phyloP scores from a whole-genome alignment of 306 rosid genomes.

The Lotus japonicus region DNA sequence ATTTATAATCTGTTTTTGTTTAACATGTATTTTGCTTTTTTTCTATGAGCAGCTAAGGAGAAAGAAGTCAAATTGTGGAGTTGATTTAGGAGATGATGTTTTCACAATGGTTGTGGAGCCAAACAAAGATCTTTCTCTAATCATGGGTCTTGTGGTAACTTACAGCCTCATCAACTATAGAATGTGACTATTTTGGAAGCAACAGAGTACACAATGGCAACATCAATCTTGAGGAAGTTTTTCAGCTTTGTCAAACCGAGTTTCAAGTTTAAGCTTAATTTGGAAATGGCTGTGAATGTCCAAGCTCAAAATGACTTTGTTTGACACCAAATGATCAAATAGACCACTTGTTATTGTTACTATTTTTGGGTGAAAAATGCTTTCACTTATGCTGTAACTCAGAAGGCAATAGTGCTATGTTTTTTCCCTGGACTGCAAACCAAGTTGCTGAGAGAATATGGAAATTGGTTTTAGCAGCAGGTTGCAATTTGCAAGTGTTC shows the following conservation, averaged over 20 bases:
- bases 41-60: conserved; percentile 43
- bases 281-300: conserved; percentile 1
- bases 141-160: conserved; percentile 66
- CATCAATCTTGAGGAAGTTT: conserved; percentile 1
- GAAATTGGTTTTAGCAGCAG: not conserved
- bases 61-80: conserved; percentile 54
- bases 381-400: not conserved
- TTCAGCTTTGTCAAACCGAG: not conserved
- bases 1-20: not conserved
- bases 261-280: not conserved
- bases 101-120: conserved; percentile 70
- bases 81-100: conserved; percentile 65
- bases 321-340: not conserved
- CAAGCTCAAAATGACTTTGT: not conserved
- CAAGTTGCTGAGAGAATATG: too few species aligned
- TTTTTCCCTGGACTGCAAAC: not conserved
- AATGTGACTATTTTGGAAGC: conserved; percentile 30
- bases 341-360: not conserved
- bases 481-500: not conserved
- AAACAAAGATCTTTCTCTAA: conserved; percentile 43
- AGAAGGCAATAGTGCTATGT: not conserved
- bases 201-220: not conserved
- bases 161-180: conserved; percentile 43
- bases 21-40: not conserved
- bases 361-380: not conserved